Base-by-base conservation (phyloP, 2,329 filamentous ascomycete genomes). In the Colletotrichum liaoningense region DNA sequence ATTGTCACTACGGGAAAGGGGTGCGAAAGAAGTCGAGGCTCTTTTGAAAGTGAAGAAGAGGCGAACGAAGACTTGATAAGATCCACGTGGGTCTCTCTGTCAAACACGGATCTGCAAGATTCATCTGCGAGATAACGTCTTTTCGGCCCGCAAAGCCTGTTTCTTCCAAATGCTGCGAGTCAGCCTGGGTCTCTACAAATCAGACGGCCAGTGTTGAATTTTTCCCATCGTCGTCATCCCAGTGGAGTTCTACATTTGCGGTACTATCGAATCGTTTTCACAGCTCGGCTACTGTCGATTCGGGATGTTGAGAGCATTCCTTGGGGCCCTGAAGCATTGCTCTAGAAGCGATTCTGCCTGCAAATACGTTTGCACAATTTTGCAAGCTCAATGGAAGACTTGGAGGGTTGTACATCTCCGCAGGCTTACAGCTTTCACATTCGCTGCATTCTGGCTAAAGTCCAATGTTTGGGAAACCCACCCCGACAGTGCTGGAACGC, bases 1-100 rank as follows among this genome's bases (percentile, higher is more conserved):
- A 80, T 83, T 97, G 77, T 97, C 89, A 63, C 83, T 98, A 62
- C 88, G 96, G 38, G 85, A 90, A 46, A 88, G 94, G 28, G 95
- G 93, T 0, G 82, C 88, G 67, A 93, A 93, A 70, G 93, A 95
- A 76, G 84, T 95, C 1, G 88, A 91, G 54, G 91, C 91, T 76
- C 78, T 98, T 30, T 86, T 95, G 77, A 85, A 81, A 70, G 79
- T 81, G 49, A 74, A 63, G 38, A 81, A 66, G 67, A 68, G 46
- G 65, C 71, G 75, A 52, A 72, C 76, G 5, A 82, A 82, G 75
- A 67, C 55, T 12, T 63, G 63, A 72, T 56, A 67, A 59, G 75
- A 63, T 46, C 30, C 24, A 14, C 33, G 49, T 55, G 63, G 63
- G 30, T 30, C 52, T 5, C 30, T 58, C 26, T 70, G 33, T 42